Base-by-base conservation (phyloP, 1,139 yeast genomes). In the Kodamaea ohmeri region DNA sequence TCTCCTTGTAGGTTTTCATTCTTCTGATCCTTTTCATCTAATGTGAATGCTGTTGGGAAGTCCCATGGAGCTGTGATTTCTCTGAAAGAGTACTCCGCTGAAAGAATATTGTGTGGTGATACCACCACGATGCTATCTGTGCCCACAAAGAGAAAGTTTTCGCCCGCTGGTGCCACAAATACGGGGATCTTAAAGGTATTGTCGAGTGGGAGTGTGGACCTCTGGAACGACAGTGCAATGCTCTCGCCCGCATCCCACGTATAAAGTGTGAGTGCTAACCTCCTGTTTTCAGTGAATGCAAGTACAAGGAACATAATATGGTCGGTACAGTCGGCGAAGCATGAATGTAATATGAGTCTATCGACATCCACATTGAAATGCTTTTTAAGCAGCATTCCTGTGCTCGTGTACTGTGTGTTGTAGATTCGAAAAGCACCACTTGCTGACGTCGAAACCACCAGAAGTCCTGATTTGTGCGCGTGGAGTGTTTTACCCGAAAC, bases 91-190 rank as follows among this genome's bases (percentile, higher is more conserved):
- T 67, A 67, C 35, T 69, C 71, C 0, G 73, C 79, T 2, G 78
- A 71, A n/a, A 69, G 50, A 4, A 74, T 67, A 37, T 69, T 66
- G 50, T 70, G 73, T 8, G 71, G 56, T 6, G 73, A 56, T 4
- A 74, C 51, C 4, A 52, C 40, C 3, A 57, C 49, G 4, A 69
- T 38, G 25, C 55, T 60, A 4, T 53, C 45, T 4, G 55, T 52
- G 5, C 54, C 49, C 1, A 70, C 66, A 45, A 67, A 65, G 19
- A 70, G 49, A 41, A 67, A 70, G 35, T 56, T 57, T 7, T 52
- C 51, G 8, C 58, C 52, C 32, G 73, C 53, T 0, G 78, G 68
- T 0, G 65, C 49, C 1, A 68, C 53, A 37, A 69, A 64, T 1
- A 70, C 55, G 0, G 80, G 79, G 1, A 71, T 46, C 1, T 52